phyloP scores from a whole-genome alignment of 768 basidiomycete species.

The Agaricus sinodeliciosus region DNA sequence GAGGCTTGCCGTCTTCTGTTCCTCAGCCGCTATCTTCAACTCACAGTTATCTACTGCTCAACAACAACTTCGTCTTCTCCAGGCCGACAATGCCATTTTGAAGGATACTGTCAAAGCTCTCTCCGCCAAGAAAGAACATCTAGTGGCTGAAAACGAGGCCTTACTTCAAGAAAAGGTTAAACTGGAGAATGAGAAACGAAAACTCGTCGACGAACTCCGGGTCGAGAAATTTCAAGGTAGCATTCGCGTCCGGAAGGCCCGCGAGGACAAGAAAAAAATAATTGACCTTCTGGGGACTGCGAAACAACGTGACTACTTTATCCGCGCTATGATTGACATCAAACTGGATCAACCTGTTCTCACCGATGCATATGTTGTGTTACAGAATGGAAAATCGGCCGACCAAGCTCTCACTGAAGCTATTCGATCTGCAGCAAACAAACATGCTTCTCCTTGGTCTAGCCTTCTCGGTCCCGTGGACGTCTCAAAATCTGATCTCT shows the following conservation, averaged over 20 bases:
- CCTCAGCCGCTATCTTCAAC: background rate
- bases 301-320: conserved; percentile 26
- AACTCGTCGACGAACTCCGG: conserved; percentile 1
- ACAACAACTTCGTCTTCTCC: conserved; percentile 3
- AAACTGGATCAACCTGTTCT: conserved; percentile 27
- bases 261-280: conserved; percentile 21
- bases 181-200: background rate
- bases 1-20: conserved; percentile 1
- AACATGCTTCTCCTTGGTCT: conserved; percentile 35
- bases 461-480: conserved; percentile 29
- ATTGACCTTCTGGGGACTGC: conserved; percentile 19
- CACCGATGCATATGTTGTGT: conserved; percentile 20
- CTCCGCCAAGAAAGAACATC: background rate
- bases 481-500: conserved; percentile 33
- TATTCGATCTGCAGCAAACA: conserved; percentile 34
- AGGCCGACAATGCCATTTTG: conserved; percentile 1
- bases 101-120: background rate
- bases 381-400: conserved; percentile 24
- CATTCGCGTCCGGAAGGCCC: background rate
- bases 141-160: background rate
- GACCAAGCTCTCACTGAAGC: conserved; percentile 38
- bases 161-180: background rate
- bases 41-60: background rate
- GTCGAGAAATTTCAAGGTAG: background rate
- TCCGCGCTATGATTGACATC: conserved; percentile 30